Evolutionary conservation across 225 moss, liverwort and hornwort species (phyloP).

Genomic region (Pseudisothecium myosuroides): DNA sequence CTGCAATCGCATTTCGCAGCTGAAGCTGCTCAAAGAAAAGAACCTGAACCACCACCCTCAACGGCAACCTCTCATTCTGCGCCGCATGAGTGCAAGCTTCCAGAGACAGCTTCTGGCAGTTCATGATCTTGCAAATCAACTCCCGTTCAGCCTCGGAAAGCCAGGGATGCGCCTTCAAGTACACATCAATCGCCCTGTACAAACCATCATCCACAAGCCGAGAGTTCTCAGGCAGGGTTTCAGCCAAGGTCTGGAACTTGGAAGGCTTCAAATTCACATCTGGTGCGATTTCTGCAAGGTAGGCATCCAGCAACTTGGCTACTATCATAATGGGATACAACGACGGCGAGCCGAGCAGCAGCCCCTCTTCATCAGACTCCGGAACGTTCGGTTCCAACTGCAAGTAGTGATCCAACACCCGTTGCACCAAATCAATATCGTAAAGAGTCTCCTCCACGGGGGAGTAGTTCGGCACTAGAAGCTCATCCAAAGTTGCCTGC

Average conservation of each 20-base stretch:
- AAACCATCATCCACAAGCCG: conserved; percentile 42
- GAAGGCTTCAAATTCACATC: conserved; percentile 47
- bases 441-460: conserved; percentile 51
- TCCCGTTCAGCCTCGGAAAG: conserved; percentile 40
- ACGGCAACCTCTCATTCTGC: conserved; percentile 51
- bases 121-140: conserved; percentile 46
- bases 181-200: conserved; percentile 56
- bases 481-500: conserved; percentile 55
- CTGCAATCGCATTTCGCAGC: conserved; percentile 52
- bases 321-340: conserved; percentile 51
- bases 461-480: conserved; percentile 56
- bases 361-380: conserved; percentile 42
- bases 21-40: conserved; percentile 61
- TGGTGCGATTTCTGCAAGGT: conserved; percentile 55
- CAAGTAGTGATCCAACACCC: conserved; percentile 45
- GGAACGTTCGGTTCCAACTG: conserved; percentile 31
- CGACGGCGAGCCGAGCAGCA: conserved; percentile 42
- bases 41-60: conserved; percentile 57
- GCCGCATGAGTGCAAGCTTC: conserved; percentile 66
- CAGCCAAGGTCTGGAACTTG: conserved; percentile 46
- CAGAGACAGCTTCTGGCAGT: conserved; percentile 56
- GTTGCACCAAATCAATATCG: conserved; percentile 50
- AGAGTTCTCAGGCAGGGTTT: conserved; percentile 31
- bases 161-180: conserved; percentile 60
- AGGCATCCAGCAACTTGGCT: conserved; percentile 48